Base-by-base conservation (phyloP, 768 basidiomycete species). In the Hypholoma fasciculare region DNA sequence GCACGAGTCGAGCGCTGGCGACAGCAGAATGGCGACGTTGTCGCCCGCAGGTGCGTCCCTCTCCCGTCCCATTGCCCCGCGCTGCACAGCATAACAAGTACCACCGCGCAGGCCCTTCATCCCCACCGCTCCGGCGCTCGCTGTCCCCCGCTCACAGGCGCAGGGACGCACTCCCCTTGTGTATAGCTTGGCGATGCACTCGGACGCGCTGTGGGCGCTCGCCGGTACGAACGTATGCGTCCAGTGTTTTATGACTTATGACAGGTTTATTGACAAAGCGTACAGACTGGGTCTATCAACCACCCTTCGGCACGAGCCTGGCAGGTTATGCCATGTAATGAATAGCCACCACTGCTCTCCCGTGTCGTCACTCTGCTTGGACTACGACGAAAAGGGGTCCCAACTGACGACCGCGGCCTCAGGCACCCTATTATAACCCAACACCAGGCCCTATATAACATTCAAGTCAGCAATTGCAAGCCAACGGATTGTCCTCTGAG, bases 281-380 rank as follows among this genome's bases (percentile, higher is more conserved):
- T 38, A n/a, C 63, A 96, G 95, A 80, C 82, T 63, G 97, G 96
- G n/a, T 82, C 87, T 63, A 90, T 99, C 69, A 95, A 95, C 71
- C 69, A 97, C 95, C 1, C 82, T 97, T 17, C 87, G 96, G 34
- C 96, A 98, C 69, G 90, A 94, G 47, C 92, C 96, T 49, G 96
- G 96, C 47, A 84, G 83, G 57, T 74, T 89, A 16, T 79, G 83
- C 48, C 87, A 92, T 75, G 81, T 84, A 9, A 82, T 94, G 75
- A 79, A 79, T 55, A 90, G 88, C 1, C 94, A 96, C 67, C 81
- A 82, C 51, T 86, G 88, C 2, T 89, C 92, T 3, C 90, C 92
- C 23, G 86, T 99, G 16, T 96, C 96, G 44, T 87, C 88, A n/a
- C 76, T 99, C 56, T 80, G 87, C 1, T 76, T 99, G 63, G 81